Conservation (phyloP, 2,329 filamentous ascomycete genomes). For the Parastagonospora avenae region DNA sequence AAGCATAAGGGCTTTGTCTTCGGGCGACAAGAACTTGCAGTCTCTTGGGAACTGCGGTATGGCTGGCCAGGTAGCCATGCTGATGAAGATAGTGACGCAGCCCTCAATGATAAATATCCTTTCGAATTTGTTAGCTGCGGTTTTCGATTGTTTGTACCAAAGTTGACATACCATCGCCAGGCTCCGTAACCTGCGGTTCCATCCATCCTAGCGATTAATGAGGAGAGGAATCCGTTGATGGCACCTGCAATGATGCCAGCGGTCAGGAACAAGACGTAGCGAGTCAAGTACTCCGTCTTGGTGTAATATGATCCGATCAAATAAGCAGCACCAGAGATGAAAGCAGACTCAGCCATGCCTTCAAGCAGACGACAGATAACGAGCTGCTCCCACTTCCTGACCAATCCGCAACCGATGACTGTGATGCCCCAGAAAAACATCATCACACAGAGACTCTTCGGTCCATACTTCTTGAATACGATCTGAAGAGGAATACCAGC, state of each 20-base stretch:
- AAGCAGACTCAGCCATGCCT: constrained; percentile 39
- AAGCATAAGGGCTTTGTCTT: constrained; percentile 58
- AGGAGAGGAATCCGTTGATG: constrained; percentile 60
- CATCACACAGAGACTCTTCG: constrained; percentile 40
- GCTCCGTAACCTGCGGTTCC: constrained; percentile 28
- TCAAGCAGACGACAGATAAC: constrained; percentile 37
- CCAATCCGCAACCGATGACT: constrained; percentile 38
- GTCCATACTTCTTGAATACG: constrained; percentile 41
- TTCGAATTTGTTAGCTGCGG: too few relatives aligned
- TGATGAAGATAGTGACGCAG: constrained; percentile 57
- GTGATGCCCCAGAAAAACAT: constrained; percentile 43
- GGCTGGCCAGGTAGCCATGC: constrained; percentile 53
- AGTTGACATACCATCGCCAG: constrained; percentile 33
- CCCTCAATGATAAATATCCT: constrained; percentile 68
- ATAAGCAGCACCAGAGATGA: constrained; percentile 35
- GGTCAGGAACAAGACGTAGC: constrained; percentile 59
- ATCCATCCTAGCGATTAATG: constrained; percentile 46
- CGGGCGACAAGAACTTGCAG: constrained; percentile 56
- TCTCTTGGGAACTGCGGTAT: constrained; percentile 57
- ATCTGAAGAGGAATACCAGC: constrained; percentile 43
- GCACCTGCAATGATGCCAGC: constrained; percentile 60
- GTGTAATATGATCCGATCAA: constrained; percentile 52
- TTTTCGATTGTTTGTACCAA: too few relatives aligned
- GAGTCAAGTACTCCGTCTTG: constrained; percentile 58
- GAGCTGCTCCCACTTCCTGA: constrained; percentile 33